Evolutionary conservation across 1,284 basidiomycete species (phyloP), one percentile per base, ranked within the genome.

Genomic region (Cryptococcus sp.): DNA sequence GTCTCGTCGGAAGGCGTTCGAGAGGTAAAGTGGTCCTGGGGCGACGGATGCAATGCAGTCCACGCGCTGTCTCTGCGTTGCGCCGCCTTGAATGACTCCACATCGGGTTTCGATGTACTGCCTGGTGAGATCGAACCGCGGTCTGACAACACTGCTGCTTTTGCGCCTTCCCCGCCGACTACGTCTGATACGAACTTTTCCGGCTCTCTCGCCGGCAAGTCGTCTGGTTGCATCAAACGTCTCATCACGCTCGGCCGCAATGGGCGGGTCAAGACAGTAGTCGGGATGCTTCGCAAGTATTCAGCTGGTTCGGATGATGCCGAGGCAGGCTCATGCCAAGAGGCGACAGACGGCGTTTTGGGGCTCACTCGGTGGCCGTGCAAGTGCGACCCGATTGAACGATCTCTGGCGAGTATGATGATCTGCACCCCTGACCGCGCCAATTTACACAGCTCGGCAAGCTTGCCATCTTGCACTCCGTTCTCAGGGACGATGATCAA

Each of bases 191-290:
- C 55, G 45, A 55, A 62, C 3, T 19, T 41, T 41, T 62, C 61
- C 4, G 57, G 49, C 54, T 38, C 40, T 5, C 30, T 16, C 3
- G 51, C 30, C 1, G 47, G 47, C 11, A n/a, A 16, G 5, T 30
- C 7, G 13, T 47, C 39, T 23, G 58, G 56, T 19, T 47, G 40
- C 52, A 59, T 61, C 30, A 61, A 54, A 1, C 54, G 39, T 16
- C 59, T 61, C 45, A 75, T 63, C 4, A 68, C 65, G n/a, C 65
- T 66, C 3, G 69, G 72, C 54, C 69, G 68, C 65, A 72, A 46
- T 25, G 59, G 57, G 23, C 55, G 38, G n/a, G 52, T 35, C 15
- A 64, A 47, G 27, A 48, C 35, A 7, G 47, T 58, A 22, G 51
- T 61, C 1, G 54, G 54, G 40, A 59, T 48, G 1, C 54, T 50